Percentiles rank a stretch among this genome's conserved stretches.
Evolutionary conservation across 768 basidiomycete genomes (phyloP).

Genomic region (Coprinopsis cinerea): DNA sequence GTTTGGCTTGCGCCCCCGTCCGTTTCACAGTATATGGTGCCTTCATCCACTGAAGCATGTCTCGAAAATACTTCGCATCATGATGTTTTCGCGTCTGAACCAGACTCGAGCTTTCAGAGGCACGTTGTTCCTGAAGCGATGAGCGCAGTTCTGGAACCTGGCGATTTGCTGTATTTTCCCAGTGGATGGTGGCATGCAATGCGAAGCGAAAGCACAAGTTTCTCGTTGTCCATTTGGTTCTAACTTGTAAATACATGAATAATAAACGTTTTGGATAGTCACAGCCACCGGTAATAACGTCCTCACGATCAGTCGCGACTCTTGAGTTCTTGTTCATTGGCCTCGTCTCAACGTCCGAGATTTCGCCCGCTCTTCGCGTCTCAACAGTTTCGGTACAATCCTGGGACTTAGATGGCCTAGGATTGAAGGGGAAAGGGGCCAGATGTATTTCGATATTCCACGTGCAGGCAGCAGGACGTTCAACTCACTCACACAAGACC

Average conservation of each 20-base stretch:
- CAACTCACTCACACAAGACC: conserved; percentile 44
- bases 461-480: conserved; percentile 1
- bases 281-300: neutral
- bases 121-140: conserved; percentile 55
- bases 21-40: conserved; percentile 52
- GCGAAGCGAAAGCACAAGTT: conserved; percentile 75
- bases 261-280: neutral
- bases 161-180: conserved; percentile 86
- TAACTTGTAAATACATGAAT: conserved; percentile 21
- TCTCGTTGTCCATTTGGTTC: conserved; percentile 92
- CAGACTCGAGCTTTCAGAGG: conserved; percentile 45
- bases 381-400: neutral
- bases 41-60: conserved; percentile 31
- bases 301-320: no score
- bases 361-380: neutral
- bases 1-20: conserved; percentile 87
- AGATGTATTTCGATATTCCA: neutral
- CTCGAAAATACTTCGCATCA: conserved; percentile 78
- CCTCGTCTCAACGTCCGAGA: conserved; percentile 1
- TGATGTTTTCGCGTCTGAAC: conserved; percentile 57
- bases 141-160: conserved; percentile 62
- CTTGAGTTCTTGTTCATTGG: conserved; percentile 1
- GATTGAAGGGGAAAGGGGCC: neutral
- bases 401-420: no score
- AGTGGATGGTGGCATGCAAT: conserved; percentile 95